Evolutionary conservation across 192 early-diverging fungal species (phyloP).

Genomic region (Polychytrium aggregatum): DNA sequence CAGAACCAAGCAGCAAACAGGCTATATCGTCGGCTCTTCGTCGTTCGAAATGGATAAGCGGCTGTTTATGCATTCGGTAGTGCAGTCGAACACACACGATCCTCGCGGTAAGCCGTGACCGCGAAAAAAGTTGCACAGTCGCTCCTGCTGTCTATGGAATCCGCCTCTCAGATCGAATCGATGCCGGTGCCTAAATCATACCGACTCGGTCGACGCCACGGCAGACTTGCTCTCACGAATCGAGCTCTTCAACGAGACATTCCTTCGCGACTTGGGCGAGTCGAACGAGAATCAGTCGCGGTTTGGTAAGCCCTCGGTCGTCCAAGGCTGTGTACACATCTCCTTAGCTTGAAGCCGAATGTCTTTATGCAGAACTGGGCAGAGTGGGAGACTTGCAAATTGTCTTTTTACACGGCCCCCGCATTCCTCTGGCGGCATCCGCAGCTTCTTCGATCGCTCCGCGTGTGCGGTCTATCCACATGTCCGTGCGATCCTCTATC

Average conservation of each 20-base stretch:
- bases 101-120: no score
- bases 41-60: constrained; percentile 8
- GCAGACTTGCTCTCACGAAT: constrained; percentile 20
- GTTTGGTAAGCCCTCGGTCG: constrained; percentile 18
- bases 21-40: constrained; percentile 22
- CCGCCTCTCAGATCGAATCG: no score
- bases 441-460: not conserved
- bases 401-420: not conserved
- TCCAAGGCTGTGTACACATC: no score
- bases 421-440: not conserved
- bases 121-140: no score
- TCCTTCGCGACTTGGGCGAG: constrained; percentile 11
- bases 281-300: constrained; percentile 1
- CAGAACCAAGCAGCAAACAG: constrained; percentile 27
- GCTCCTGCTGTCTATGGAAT: no score
- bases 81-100: constrained; percentile 25
- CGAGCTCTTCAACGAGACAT: constrained; percentile 23
- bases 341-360: no score
- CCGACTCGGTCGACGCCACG: no score
- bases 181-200: no score
- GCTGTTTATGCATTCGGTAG: constrained; percentile 13
- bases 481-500: not conserved
- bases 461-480: not conserved
- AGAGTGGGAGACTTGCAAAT: no score
- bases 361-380: no score